Conservation (phyloP, 2,329 filamentous ascomycete species). For the Talaromyces verruculosus region DNA sequence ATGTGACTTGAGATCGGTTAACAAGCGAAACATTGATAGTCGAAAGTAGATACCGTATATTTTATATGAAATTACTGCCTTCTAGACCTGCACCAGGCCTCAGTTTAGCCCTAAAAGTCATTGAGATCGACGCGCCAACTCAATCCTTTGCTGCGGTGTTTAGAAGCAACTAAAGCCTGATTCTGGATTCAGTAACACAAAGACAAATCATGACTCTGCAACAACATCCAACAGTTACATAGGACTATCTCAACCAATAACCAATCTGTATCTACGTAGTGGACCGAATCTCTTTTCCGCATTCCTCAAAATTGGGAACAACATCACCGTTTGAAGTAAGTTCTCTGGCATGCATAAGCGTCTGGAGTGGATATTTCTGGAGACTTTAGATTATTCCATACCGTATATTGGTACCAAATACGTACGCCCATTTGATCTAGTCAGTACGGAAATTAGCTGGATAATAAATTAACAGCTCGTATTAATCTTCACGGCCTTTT, state of each 20-base stretch:
- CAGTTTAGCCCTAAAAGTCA: neutral
- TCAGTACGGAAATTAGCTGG: neutral
- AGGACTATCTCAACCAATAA: neutral
- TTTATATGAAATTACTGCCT: neutral
- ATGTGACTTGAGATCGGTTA: neutral
- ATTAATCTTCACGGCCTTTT: neutral
- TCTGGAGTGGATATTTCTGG: slow-evolving; percentile 12
- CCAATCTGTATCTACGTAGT: neutral
- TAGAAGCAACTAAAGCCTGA: neutral
- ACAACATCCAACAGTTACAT: neutral
- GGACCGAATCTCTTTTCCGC: neutral
- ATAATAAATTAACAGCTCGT: neutral
- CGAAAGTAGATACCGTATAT: neutral
- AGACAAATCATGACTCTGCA: neutral
- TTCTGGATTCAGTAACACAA: neutral
- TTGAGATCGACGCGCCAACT: neutral
- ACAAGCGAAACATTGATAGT: neutral
- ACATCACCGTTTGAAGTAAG: slow-evolving; percentile 21
- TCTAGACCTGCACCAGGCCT: neutral
- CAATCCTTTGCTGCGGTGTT: neutral
- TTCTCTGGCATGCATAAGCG: slow-evolving; percentile 23
- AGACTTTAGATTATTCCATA: neutral
- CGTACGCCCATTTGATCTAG: neutral
- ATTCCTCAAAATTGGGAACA: slow-evolving; percentile 22
- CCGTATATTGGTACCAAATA: neutral